Conservation (phyloP, 2,329 filamentous ascomycete species). For the Aureobasidium sp. region DNA sequence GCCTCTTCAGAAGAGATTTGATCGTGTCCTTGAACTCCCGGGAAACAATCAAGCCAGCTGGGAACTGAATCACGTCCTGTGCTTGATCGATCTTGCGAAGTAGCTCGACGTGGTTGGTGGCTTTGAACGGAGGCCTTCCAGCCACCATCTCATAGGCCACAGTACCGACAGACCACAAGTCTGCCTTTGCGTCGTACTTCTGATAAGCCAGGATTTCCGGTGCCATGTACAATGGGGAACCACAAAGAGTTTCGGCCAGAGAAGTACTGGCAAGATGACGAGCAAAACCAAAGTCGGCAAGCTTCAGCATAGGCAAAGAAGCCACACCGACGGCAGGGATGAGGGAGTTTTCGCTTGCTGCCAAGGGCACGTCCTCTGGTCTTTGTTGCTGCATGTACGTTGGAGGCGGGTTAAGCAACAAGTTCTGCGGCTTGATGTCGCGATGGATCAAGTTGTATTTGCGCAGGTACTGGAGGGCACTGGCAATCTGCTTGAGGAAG, state of each 20-base stretch:
- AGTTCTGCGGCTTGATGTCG: constrained; percentile 94
- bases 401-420: constrained; percentile 76
- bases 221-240: constrained; percentile 96
- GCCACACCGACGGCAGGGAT: constrained; percentile 71
- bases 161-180: constrained; percentile 95
- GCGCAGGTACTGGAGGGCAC: constrained; percentile 81
- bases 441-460: constrained; percentile 84
- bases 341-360: constrained; percentile 71
- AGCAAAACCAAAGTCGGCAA: constrained; percentile 98
- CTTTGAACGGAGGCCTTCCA: constrained; percentile 82
- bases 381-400: constrained; percentile 56
- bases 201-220: constrained; percentile 96
- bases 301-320: constrained; percentile 89
- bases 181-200: constrained; percentile 92
- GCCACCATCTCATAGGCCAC: constrained; percentile 94
- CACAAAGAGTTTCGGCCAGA: constrained; percentile 90
- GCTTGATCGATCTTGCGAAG: constrained; percentile 84
- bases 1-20: constrained; percentile 71
- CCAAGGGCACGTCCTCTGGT: constrained; percentile 58
- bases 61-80: constrained; percentile 78
- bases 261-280: constrained; percentile 83
- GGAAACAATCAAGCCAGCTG: constrained; percentile 59
- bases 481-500: constrained; percentile 89
- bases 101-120: constrained; percentile 88
- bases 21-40: constrained; percentile 74